A percentile compares a stretch with the other conserved stretches of the same genome.
These are phyloP conservation scores for Cardamine chenopodiifolia DNA, from an alignment of 345 rosid species.

Conservation along the genomic window DNA sequence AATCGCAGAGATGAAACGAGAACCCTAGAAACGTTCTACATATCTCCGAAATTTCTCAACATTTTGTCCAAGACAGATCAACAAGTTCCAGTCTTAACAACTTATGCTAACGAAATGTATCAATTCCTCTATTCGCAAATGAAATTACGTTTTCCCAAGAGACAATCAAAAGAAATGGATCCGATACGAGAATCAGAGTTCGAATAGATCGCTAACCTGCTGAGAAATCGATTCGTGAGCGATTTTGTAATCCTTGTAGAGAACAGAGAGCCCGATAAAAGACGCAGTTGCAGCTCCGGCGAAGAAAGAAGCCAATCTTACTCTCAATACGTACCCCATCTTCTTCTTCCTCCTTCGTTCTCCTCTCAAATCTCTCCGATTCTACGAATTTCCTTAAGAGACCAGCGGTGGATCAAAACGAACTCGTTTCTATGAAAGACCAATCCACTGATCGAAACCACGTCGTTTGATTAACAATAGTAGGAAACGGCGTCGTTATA, in stretches of 20 bases:
- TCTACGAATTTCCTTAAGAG: neutral
- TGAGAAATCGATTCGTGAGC: slow-evolving; percentile 80
- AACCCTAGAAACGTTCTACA: slow-evolving; percentile 26
- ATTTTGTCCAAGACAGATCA: neutral
- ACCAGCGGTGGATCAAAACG: slow-evolving; percentile 1
- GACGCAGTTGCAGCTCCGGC: slow-evolving; percentile 92
- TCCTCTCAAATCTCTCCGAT: slow-evolving; percentile 24
- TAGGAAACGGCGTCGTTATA: neutral
- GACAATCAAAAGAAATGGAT: slow-evolving; percentile 11
- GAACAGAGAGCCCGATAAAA: slow-evolving; percentile 65
- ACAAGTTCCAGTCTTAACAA: neutral
- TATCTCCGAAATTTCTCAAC: neutral
- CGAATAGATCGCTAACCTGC: slow-evolving; percentile 53
- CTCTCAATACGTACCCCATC: slow-evolving; percentile 89
- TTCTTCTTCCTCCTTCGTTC: slow-evolving; percentile 23
- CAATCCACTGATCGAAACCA: neutral
- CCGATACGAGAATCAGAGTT: neutral
- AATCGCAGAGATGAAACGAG: neutral
- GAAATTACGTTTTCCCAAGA: neutral
- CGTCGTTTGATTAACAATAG: neutral
- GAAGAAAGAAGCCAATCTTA: slow-evolving; percentile 91
- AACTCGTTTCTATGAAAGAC: neutral
- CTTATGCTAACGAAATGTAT: slow-evolving; percentile 9
- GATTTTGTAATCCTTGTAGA: slow-evolving; percentile 79
- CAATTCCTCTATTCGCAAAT: neutral